Evolutionary conservation across 2,329 filamentous ascomycete genomes (phyloP).

Genomic region (Fonsecaea monophora): DNA sequence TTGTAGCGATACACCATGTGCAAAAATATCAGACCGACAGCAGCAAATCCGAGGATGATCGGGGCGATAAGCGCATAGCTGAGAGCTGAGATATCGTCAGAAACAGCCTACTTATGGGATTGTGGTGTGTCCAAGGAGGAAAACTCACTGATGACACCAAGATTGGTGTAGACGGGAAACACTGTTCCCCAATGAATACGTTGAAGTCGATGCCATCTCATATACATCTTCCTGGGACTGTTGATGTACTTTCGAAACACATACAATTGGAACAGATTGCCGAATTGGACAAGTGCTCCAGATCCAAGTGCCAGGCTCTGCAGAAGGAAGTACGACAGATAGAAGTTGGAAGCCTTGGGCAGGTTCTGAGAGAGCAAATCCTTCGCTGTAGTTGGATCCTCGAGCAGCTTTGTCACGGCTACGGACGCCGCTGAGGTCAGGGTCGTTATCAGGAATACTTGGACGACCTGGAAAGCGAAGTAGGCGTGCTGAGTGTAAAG

Average conservation of each 20-base stretch:
- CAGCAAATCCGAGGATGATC: constrained; percentile 80
- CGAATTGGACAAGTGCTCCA: constrained; percentile 47
- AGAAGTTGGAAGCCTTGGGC: constrained; percentile 92
- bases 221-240: constrained; percentile 78
- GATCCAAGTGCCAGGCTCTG: constrained; percentile 73
- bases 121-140: not conserved
- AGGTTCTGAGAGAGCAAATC: constrained; percentile 74
- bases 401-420: constrained; percentile 68
- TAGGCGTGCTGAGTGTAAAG: constrained; percentile 89
- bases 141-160: constrained; percentile 69
- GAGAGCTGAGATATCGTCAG: constrained; percentile 63
- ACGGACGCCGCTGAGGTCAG: constrained; percentile 75
- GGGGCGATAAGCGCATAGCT: constrained; percentile 89
- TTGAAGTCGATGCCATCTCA: constrained; percentile 73
- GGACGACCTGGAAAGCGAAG: constrained; percentile 74
- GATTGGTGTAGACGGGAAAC: constrained; percentile 79
- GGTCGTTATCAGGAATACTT: constrained; percentile 88
- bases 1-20: constrained; percentile 91
- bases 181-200: constrained; percentile 82
- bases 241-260: constrained; percentile 40
- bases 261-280: constrained; percentile 61
- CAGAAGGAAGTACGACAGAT: constrained; percentile 94
- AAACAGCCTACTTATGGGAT: not conserved
- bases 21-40: constrained; percentile 76
- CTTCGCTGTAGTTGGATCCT: constrained; percentile 69